Percentiles rank a stretch among this genome's conserved stretches.
Conservation (phyloP, 2,329 filamentous ascomycete species). For the Pezicula carpinea region DNA sequence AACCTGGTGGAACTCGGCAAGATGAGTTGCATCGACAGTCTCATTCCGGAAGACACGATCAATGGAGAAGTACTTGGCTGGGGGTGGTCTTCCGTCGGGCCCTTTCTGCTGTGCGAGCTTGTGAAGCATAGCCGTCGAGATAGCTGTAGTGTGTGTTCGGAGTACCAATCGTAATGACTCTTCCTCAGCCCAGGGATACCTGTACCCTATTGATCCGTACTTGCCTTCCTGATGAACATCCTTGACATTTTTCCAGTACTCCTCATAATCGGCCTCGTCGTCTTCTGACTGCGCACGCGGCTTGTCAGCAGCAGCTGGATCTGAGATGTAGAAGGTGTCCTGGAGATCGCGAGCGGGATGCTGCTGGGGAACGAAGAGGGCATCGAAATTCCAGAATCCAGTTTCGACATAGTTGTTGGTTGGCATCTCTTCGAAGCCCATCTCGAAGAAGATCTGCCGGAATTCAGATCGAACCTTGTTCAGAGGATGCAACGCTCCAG, state of each 20-base stretch:
- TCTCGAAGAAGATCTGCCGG: conserved; percentile 97
- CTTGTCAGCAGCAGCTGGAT: conserved; percentile 71
- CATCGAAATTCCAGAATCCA: conserved; percentile 98
- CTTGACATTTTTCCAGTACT: conserved; percentile 85
- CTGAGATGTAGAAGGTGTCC: conserved; percentile 97
- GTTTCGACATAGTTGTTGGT: conserved; percentile 92
- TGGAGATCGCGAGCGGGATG: conserved; percentile 95
- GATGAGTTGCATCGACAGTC: conserved; percentile 91
- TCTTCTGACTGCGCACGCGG: conserved; percentile 53
- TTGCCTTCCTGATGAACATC: conserved; percentile 87
- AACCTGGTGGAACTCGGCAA: conserved; percentile 97
- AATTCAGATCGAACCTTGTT: conserved; percentile 97
- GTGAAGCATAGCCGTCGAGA: conserved; percentile 86
- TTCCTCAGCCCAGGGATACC: conserved; percentile 87
- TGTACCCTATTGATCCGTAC: conserved; percentile 92
- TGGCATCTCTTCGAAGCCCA: conserved; percentile 98
- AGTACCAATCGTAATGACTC: conserved; percentile 85
- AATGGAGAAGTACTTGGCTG: conserved; percentile 96
- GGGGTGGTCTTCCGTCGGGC: conserved; percentile 58
- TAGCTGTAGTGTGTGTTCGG: conserved; percentile 91
- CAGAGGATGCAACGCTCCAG: conserved; percentile 63
- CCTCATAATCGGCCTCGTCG: conserved; percentile 64
- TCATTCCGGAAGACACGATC: conserved; percentile 98
- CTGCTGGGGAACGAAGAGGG: conserved; percentile 94
- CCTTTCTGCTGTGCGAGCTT: conserved; percentile 80